Conservation (phyloP, 1,284 basidiomycete genomes). For the Leccinum olivaceoglutinosum region DNA sequence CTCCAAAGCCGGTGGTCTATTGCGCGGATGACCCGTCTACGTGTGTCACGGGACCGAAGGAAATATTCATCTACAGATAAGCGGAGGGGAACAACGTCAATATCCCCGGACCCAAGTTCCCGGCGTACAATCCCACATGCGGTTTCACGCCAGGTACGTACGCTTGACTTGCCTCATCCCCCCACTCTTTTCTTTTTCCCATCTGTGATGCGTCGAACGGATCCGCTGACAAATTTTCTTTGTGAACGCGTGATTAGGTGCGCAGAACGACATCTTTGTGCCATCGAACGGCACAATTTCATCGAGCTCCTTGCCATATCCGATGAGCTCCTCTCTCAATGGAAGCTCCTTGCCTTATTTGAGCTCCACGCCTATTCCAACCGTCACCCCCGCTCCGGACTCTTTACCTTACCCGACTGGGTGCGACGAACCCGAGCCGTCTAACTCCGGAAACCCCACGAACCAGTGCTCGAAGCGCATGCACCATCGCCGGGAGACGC, state of each 20-base stretch:
- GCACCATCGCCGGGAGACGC: conserved; percentile 1
- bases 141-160: conserved; percentile 9
- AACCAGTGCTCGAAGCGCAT: not conserved
- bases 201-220: not conserved
- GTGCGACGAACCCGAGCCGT: not conserved
- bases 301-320: not conserved
- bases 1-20: not conserved
- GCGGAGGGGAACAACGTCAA: conserved; percentile 8
- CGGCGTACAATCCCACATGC: conserved; percentile 14
- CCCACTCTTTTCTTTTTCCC: not conserved
- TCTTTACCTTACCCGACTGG: not conserved
- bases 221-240: not conserved
- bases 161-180: not conserved
- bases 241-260: conserved; percentile 4
- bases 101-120: not conserved
- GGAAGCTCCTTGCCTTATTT: not conserved
- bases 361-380: not conserved
- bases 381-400: not conserved
- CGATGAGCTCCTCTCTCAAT: not conserved
- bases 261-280: conserved; percentile 15
- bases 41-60: conserved; percentile 14
- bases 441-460: not conserved
- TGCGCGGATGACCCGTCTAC: conserved; percentile 3
- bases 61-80: conserved; percentile 7
- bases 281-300: too few species aligned